Evolutionary conservation across 306 rosid species (phyloP).

Genomic region (Potentilla sterilis): DNA sequence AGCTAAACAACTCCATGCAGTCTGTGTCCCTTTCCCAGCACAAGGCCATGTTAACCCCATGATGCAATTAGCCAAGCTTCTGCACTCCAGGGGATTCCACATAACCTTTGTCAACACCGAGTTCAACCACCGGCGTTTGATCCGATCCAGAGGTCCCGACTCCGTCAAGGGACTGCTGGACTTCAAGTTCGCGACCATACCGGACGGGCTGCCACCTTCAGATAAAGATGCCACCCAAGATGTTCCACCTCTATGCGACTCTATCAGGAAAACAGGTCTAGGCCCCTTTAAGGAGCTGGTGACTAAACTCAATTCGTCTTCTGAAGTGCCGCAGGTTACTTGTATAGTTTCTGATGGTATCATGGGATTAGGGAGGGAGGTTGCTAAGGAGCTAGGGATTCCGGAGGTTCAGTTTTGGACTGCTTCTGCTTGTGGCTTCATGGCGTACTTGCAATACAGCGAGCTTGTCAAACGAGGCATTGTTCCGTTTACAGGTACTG

Average conservation of each 20-base stretch:
- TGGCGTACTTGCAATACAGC: constrained; percentile 17
- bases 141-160: neutral
- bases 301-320: constrained; percentile 9
- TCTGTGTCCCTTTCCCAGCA: neutral
- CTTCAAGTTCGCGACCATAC: constrained; percentile 23
- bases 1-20: neutral
- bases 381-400: constrained; percentile 23
- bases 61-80: constrained; percentile 10
- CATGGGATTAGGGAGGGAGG: constrained; percentile 24
- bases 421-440: constrained; percentile 35
- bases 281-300: constrained; percentile 32
- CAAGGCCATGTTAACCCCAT: neutral
- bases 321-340: constrained; percentile 20
- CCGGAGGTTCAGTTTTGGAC: constrained; percentile 30
- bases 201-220: constrained; percentile 17
- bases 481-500: constrained; percentile 31
- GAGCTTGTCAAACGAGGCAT: constrained; percentile 27
- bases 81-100: constrained; percentile 20
- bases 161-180: constrained; percentile 5
- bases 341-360: constrained; percentile 25
- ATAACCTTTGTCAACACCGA: constrained; percentile 20
- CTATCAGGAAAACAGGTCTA: constrained; percentile 16
- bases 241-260: neutral
- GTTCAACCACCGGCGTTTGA: constrained; percentile 20
- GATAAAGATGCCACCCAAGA: constrained; percentile 27